Base-by-base conservation (phyloP, 2,329 filamentous ascomycete genomes). In the Pseudogymnoascus pannorum region DNA sequence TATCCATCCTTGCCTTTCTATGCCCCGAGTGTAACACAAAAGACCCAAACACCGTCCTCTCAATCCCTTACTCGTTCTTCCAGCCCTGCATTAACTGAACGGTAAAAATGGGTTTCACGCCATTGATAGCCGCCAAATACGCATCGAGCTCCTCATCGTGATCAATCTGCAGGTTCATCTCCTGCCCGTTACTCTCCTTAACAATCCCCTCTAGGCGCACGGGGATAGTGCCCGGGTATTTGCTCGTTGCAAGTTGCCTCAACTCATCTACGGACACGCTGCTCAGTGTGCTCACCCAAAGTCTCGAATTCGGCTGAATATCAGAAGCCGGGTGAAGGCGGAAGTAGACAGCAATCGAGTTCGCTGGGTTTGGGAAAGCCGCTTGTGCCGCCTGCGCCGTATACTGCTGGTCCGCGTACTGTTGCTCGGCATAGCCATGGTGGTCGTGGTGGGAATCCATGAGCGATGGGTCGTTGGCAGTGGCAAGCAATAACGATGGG, bases 91-190 rank as follows among this genome's bases (percentile, higher is more conserved):
- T 65, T 36, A 73, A 61, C 54, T 72, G 69, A 18, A 72, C 70
- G 20, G 65, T 62, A 57, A 73, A 73, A 4, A 67, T 67, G 7
- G 71, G 69, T 64, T 73, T 73, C 1, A 71, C 66, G 5, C 69
- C 69, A 29, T 63, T 62, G 22, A 71, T 70, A 24, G 89, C 87
- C 54, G 81, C 78, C 66, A 94, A 73, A 73, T 92, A 93, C 0
- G 86, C 87, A 63, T 81, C 81, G 64, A 94, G 72, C 74, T 93
- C 88, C 64, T 85, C 82, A 67, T 92, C 87, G 40, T 86, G 80
- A 60, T 87, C 86, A 67, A 93, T 87, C 61, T 79, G 75, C 68
- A 89, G 81, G 14, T 77, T 77, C 48, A 88, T 77, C 69, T 90
- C 87, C 58, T 79, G 79, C 7, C 69, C 71, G 44, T 64, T 79